Base-by-base conservation (phyloP, 192 early-diverging fungal species). In the Coemansia sp. region DNA sequence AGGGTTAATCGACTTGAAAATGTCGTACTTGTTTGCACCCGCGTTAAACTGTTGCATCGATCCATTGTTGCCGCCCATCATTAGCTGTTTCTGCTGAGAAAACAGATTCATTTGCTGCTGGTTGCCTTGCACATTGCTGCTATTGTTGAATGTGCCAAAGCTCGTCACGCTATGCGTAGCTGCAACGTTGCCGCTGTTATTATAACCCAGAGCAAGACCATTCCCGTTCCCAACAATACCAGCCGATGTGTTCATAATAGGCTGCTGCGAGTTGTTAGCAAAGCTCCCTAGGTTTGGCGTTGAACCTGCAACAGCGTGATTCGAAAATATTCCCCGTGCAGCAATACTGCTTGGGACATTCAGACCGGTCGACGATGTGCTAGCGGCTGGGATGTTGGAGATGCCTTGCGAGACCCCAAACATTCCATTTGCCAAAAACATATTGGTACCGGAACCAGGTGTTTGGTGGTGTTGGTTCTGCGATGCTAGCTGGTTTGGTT, bases 1-100 rank as follows among this genome's bases (percentile, higher is more conserved):
- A 40, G 79, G 79, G 40, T 76, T 76, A 64, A 81, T 47, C 1
- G 70, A 63, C 67, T 76, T 76, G 71, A 81, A 76, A 61, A 81
- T 21, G 21, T 81, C 79, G 59, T 81, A 81, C 39, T 72, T 68
- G 67, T 21, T 73, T 8, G 61, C 69, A 0, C 41, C n/a, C 42
- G 68, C 62, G 41, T 41, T 61, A 10, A 57, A 52, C 32, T 43
- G 62, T 6, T 59, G 37, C 48, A 48, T 36, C 41, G 49, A 40
- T 40, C 63, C 58, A 77, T 72, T 22, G 66, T n/a, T 59, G 18
- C 26, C 26, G 26, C 22, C 58, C 47, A 48, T 49, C 60, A 58
- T 55, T n/a, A 62, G 41, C 52, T 47, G 74, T 19, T 51, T 63
- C 41, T 62, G 63, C 48, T 64, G 71, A 10, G 40, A 8, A 40